Evolutionary conservation across 441 rosid species (phyloP).

Genomic region (Syzygium syzygioides): DNA sequence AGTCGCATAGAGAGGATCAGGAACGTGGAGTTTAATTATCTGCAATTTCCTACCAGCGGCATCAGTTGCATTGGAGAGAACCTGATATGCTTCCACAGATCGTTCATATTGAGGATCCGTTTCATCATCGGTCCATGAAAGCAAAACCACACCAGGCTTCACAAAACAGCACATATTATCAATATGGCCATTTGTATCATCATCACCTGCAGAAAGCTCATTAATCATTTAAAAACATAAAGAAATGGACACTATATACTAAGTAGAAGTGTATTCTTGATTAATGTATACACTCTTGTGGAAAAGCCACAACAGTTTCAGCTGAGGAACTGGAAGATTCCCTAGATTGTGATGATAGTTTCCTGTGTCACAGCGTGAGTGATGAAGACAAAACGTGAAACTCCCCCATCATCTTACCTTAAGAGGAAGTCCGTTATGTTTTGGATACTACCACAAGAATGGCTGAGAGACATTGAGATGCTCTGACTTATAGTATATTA

Average conservation of each 20-base stretch:
- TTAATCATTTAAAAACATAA: neutral
- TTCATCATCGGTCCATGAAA: slow-evolving; percentile 76
- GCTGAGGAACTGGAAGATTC: neutral
- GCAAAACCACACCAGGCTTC: slow-evolving; percentile 75
- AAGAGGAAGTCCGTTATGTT: neutral
- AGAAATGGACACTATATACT: neutral
- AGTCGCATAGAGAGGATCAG: slow-evolving; percentile 82
- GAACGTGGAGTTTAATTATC: slow-evolving; percentile 71
- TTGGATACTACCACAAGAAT: neutral
- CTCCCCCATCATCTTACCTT: neutral
- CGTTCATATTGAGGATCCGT: slow-evolving; percentile 67
- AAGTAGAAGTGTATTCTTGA: neutral
- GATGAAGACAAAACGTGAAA: neutral
- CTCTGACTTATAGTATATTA: neutral
- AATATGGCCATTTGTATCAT: slow-evolving; percentile 92
- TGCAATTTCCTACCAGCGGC: slow-evolving; percentile 65
- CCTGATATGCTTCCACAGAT: slow-evolving; percentile 48
- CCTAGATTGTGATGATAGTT: neutral
- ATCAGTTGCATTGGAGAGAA: slow-evolving; percentile 54
- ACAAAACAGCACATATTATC: slow-evolving; percentile 95
- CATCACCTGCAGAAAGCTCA: slow-evolving; percentile 54
- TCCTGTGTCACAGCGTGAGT: neutral
- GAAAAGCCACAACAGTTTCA: neutral
- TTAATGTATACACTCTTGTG: neutral
- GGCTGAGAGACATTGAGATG: neutral